Evolutionary conservation across 805 yeast species (phyloP).

Genomic region (Torulaspora quercuum): DNA sequence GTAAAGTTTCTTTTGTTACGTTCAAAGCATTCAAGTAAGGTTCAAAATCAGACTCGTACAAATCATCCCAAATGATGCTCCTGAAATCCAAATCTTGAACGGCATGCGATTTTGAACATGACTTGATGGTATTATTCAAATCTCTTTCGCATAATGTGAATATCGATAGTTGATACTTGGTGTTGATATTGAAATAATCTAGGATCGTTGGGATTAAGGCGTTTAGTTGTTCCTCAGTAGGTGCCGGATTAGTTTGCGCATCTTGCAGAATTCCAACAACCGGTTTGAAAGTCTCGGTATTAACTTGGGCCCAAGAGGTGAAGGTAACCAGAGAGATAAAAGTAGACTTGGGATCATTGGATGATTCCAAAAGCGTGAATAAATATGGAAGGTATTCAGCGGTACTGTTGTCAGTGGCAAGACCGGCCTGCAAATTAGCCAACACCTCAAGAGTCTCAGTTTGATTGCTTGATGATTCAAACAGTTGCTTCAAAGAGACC

Average conservation of each 20-base stretch:
- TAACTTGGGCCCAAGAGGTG: conserved; percentile 24
- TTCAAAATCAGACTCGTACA: conserved; percentile 30
- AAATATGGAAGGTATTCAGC: conserved; percentile 25
- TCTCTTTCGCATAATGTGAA: conserved; percentile 32
- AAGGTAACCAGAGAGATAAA: conserved; percentile 27
- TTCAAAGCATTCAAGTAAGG: conserved; percentile 33
- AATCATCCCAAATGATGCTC: conserved; percentile 30
- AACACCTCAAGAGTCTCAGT: conserved; percentile 23
- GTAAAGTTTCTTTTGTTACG: conserved; percentile 27
- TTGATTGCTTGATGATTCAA: conserved; percentile 24
- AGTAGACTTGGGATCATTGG: conserved; percentile 27
- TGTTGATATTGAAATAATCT: conserved; percentile 28
- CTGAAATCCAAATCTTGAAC: conserved; percentile 37
- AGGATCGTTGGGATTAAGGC: conserved; percentile 28
- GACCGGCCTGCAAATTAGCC: conserved; percentile 17
- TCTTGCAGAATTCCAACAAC: conserved; percentile 21
- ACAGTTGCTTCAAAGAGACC: conserved; percentile 22
- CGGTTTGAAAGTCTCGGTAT: conserved; percentile 22
- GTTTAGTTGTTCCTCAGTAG: conserved; percentile 24
- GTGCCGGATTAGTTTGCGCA: conserved; percentile 15
- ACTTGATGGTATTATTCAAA: conserved; percentile 19
- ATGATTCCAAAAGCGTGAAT: conserved; percentile 22
- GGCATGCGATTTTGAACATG: conserved; percentile 31
- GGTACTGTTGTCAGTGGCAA: conserved; percentile 16
- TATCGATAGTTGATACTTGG: conserved; percentile 31